phyloP scores from a whole-genome alignment of 73 alveolate genomes.

The Breviolum minutum region DNA sequence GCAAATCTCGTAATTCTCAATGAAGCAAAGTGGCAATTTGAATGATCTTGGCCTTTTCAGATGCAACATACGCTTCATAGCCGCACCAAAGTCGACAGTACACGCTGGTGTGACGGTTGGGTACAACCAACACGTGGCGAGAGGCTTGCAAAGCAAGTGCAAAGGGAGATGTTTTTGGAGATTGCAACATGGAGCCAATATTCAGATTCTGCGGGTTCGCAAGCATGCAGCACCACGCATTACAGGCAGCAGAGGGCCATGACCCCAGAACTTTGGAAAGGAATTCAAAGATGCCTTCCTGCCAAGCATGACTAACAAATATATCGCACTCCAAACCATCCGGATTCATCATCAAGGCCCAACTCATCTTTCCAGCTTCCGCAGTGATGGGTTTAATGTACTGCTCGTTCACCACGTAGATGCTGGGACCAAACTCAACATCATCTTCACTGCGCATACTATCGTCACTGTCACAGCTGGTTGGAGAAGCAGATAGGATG shows the following conservation, averaged over 20 bases:
- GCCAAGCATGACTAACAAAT: constrained; percentile 76
- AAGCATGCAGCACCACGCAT: constrained; percentile 92
- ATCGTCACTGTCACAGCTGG: constrained; percentile 5
- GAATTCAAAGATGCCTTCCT: constrained; percentile 65
- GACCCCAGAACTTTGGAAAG: constrained; percentile 29
- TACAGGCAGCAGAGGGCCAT: constrained; percentile 53
- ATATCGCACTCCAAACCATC: constrained; percentile 24
- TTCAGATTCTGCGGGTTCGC: constrained; percentile 81
- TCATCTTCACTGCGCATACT: constrained; percentile 38
- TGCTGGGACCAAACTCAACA: constrained; percentile 46
- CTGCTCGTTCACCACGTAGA: constrained; percentile 40
- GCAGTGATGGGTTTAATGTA: constrained; percentile 33
- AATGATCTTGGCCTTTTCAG: constrained; percentile 43
- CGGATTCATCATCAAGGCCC: constrained; percentile 57
- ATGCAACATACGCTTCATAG: constrained; percentile 52
- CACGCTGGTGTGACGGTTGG: constrained; percentile 68
- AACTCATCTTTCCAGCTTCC: constrained; percentile 47
- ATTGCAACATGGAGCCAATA: constrained; percentile 41
- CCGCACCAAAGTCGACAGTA: constrained; percentile 39
- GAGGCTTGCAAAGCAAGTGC: constrained; percentile 53
- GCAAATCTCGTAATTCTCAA: background rate
- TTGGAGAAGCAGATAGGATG: background rate
- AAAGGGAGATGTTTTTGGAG: constrained; percentile 64
- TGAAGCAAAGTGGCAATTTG: background rate
- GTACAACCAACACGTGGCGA: constrained; percentile 50